Percentiles rank a stretch among this genome's conserved stretches.
Evolutionary conservation across 2,329 filamentous ascomycete species (phyloP).

Genomic region (Calonectria montana): DNA sequence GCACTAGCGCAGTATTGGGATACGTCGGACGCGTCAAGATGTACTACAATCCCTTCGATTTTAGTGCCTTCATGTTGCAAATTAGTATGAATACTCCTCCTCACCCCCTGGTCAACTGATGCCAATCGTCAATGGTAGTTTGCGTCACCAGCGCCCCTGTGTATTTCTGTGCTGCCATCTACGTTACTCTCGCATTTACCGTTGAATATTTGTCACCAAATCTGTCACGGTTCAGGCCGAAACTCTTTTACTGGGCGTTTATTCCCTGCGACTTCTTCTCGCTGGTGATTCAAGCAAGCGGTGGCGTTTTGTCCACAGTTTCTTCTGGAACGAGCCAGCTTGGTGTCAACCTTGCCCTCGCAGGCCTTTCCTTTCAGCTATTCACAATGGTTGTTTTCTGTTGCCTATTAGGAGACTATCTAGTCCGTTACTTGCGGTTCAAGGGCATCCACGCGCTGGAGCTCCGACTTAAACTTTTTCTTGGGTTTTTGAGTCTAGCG

Average conservation of each 20-base stretch:
- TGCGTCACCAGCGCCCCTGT: constrained; percentile 57
- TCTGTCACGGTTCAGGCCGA: constrained; percentile 48
- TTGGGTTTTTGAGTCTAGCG: constrained; percentile 58
- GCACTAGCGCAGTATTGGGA: constrained; percentile 65
- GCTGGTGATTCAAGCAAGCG: constrained; percentile 61
- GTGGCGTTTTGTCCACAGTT: constrained; percentile 57
- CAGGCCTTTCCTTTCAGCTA: constrained; percentile 62
- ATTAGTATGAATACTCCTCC: constrained; percentile 48
- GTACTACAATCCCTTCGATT: constrained; percentile 64
- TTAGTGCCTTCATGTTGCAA: constrained; percentile 69
- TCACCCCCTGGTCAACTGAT: neutral
- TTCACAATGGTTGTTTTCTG: constrained; percentile 58
- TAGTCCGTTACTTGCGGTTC: constrained; percentile 43
- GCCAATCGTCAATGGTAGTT: neutral
- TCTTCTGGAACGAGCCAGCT: constrained; percentile 49
- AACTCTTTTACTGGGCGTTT: constrained; percentile 51
- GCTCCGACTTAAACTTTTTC: constrained; percentile 20
- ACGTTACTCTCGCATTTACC: constrained; percentile 36
- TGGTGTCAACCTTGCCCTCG: constrained; percentile 61
- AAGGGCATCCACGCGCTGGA: neutral
- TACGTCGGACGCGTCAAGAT: constrained; percentile 68
- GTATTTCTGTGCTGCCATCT: constrained; percentile 51
- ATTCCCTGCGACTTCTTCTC: constrained; percentile 63
- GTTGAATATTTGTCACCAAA: constrained; percentile 46
- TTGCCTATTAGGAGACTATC: constrained; percentile 53